A percentile compares a stretch with the other conserved stretches of the same genome.
Conservation (phyloP, 1,139 yeast genomes). For the Yamadazyma trypodendri region DNA sequence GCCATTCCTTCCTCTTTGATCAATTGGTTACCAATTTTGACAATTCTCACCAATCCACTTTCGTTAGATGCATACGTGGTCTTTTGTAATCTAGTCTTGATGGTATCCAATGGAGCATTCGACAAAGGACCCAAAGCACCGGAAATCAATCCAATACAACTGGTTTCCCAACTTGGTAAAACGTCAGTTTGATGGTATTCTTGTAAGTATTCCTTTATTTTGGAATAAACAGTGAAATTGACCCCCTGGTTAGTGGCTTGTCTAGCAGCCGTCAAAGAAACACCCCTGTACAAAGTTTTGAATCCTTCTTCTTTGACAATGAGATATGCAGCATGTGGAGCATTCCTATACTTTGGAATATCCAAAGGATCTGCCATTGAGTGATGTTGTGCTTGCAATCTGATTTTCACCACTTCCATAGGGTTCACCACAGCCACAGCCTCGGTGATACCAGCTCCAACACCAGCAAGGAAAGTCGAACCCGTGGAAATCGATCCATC, state of each 20-base stretch:
- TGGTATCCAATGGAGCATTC: slow-evolving; percentile 96
- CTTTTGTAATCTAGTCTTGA: slow-evolving; percentile 94
- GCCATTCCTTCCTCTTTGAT: slow-evolving; percentile 84
- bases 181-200: slow-evolving; percentile 61
- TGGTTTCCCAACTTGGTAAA: slow-evolving; percentile 93
- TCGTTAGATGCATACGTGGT: slow-evolving; percentile 73
- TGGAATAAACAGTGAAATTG: slow-evolving; percentile 92
- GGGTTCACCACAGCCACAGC: slow-evolving; percentile 95
- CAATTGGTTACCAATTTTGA: slow-evolving; percentile 77
- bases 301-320: slow-evolving; percentile 91
- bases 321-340: slow-evolving; percentile 85
- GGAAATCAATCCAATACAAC: slow-evolving; percentile 82
- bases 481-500: slow-evolving; percentile 73
- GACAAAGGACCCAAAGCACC: slow-evolving; percentile 98
- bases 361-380: slow-evolving; percentile 81
- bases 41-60: slow-evolving; percentile 72
- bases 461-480: slow-evolving; percentile 84
- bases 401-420: slow-evolving; percentile 94
- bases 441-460: slow-evolving; percentile 96
- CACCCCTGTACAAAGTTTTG: slow-evolving; percentile 89
- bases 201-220: slow-evolving; percentile 70
- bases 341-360: slow-evolving; percentile 85
- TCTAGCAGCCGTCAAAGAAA: slow-evolving; percentile 92
- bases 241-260: slow-evolving; percentile 99
- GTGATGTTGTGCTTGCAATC: slow-evolving; percentile 94